Evolutionary conservation across 441 rosid species (phyloP).

Genomic region (Gossypium schwendimanii): DNA sequence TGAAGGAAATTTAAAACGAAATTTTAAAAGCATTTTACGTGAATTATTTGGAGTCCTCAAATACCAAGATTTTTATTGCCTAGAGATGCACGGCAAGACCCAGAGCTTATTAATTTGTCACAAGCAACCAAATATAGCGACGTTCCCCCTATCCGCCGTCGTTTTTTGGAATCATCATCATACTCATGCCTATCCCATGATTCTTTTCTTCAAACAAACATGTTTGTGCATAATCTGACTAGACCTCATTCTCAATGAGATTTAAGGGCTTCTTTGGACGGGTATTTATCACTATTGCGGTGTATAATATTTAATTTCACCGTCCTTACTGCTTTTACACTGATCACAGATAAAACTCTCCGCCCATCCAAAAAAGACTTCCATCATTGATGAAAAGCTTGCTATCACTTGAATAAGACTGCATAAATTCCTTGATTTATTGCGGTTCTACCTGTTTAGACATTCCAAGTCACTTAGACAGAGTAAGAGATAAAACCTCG

Average conservation of each 20-base stretch:
- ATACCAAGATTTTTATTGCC: conserved; percentile 3
- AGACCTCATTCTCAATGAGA: too few species aligned
- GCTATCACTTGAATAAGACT: too few species aligned
- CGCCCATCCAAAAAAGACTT: rapidly evolving
- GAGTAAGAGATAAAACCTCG: too few species aligned
- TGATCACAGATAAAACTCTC: rapidly evolving
- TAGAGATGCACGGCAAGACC: neutral
- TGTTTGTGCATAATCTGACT: too few species aligned
- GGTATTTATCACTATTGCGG: too few species aligned
- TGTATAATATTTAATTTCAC: too few species aligned
- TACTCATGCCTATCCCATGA: neutral
- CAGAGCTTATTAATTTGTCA: neutral
- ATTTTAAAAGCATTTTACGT: neutral
- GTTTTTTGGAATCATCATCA: neutral
- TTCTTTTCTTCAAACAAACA: neutral
- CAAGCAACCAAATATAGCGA: neutral
- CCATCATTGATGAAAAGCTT: too few species aligned
- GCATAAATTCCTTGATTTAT: too few species aligned
- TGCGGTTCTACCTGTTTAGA: too few species aligned
- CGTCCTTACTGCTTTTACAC: rapidly evolving
- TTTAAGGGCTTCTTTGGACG: too few species aligned
- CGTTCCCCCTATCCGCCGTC: neutral
- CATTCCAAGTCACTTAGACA: too few species aligned
- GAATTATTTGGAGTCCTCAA: neutral
- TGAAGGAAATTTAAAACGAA: neutral